phyloP scores from a whole-genome alignment of 306 rosid genomes.

The Morella rubra region DNA sequence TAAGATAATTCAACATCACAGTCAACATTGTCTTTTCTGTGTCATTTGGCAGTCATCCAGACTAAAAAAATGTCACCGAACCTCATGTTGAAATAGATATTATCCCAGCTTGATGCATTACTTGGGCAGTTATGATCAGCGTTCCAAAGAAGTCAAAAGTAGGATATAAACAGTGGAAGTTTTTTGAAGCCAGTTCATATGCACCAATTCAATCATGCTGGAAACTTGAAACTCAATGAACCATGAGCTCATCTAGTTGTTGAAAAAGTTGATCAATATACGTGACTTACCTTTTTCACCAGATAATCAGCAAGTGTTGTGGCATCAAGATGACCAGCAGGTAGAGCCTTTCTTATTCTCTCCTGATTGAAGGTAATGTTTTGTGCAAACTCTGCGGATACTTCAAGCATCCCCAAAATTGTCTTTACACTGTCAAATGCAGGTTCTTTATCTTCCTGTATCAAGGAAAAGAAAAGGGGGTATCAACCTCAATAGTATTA shows the following conservation, averaged over 20 bases:
- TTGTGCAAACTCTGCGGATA: conserved; percentile 85
- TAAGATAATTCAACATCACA: too few species aligned
- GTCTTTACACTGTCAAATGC: conserved; percentile 91
- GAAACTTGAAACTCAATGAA: background rate
- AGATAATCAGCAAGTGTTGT: conserved; percentile 99
- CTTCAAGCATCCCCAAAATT: conserved; percentile 95
- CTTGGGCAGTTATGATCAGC: background rate
- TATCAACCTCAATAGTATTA: conserved; percentile 7
- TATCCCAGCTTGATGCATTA: background rate
- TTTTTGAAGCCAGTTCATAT: background rate
- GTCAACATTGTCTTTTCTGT: background rate
- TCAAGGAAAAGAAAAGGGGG: conserved; percentile 16
- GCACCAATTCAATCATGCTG: background rate
- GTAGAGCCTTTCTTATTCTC: conserved; percentile 78
- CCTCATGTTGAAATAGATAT: background rate
- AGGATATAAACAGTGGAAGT: background rate
- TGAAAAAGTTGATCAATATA: conserved; percentile 14
- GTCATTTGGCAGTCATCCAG: background rate
- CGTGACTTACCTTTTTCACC: conserved; percentile 69
- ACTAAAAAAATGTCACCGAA: background rate
- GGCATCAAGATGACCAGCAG: conserved; percentile 98
- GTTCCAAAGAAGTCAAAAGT: background rate
- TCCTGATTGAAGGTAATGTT: conserved; percentile 74
- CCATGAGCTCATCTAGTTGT: background rate
- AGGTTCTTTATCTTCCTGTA: conserved; percentile 96